These are phyloP conservation scores for Vitis vinifera DNA, from an alignment of 164 flowering plant species.

Conservation along the genomic window ASM3070453v1 NC_081816.1:6320001-6320500, in stretches of 20 bases:
- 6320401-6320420: constrained; percentile 49
- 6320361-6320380: constrained; percentile 46
- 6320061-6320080: constrained; percentile 47
- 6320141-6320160: constrained; percentile 33
- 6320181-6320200: constrained; percentile 47
- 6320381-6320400: constrained; percentile 68
- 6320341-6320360: constrained; percentile 32
- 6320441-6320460: constrained; percentile 58
- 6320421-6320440: constrained; percentile 44
- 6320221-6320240: constrained; percentile 43
- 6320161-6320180: constrained; percentile 38
- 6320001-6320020: constrained; percentile 47
- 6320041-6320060: constrained; percentile 44
- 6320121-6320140: constrained; percentile 45
- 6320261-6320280: constrained; percentile 40
- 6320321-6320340: constrained; percentile 53
- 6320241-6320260: constrained; percentile 53
- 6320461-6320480: constrained; percentile 50
- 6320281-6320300: constrained; percentile 48
- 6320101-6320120: constrained; percentile 52
- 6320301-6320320: constrained; percentile 50
- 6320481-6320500: constrained; percentile 57
- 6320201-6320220: constrained; percentile 50
- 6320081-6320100: constrained; percentile 44
- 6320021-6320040: constrained; percentile 58